Evolutionary conservation across 192 early-diverging fungal species (phyloP), one percentile per base, ranked within the genome.

Genomic region (Paraglomus brasilianum): DNA sequence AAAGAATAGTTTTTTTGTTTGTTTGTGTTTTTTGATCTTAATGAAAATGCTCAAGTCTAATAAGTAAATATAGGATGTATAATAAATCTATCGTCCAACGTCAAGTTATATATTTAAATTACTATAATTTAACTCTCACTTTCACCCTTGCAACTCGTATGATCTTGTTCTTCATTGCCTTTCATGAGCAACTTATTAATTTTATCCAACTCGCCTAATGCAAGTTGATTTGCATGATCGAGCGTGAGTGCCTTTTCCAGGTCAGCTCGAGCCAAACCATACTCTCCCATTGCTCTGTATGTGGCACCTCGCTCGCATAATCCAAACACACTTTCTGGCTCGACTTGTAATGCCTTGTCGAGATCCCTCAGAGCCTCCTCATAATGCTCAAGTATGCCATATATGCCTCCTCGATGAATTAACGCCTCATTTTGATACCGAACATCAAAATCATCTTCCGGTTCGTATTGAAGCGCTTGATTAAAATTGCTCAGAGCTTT

Each of bases 341-440:
- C 42, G 39, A 60, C 39, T n/a, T 30, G 38, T 39, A 60, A 39
- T 6, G 58, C 58, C 8, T 42, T 10, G 42, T 60, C 58, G 39
- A 60, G 42, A 43, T 60, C 58, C 13, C 58, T 19, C 19, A 60
- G 42, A 5, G 58, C 58, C 42, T 60, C 58, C 19, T 60, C 58
- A 17, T 60, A 60, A 9, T 30, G 8, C 19, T 30, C n/a, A 19
- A 60, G 42, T 60, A 41, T 60, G 9, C 58, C 17, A n/a, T 60
- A 41, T 39, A 60, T 17, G 5, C 38, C 58, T 15, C 58, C 58
- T 8, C 58, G 21, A 60, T 66, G 49, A 19, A 24, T 40, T 19
- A 66, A 66, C 3, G 64, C 64, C 52, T 66, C 52, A 5, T 30
- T 66, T 39, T 66, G 40, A 51, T 66, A 51, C 8, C 22, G n/a